A percentile compares a stretch with the other conserved stretches of the same genome.
Conservation (phyloP, 2,329 filamentous ascomycete genomes). For the Diaporthe citrichinensis region DNA sequence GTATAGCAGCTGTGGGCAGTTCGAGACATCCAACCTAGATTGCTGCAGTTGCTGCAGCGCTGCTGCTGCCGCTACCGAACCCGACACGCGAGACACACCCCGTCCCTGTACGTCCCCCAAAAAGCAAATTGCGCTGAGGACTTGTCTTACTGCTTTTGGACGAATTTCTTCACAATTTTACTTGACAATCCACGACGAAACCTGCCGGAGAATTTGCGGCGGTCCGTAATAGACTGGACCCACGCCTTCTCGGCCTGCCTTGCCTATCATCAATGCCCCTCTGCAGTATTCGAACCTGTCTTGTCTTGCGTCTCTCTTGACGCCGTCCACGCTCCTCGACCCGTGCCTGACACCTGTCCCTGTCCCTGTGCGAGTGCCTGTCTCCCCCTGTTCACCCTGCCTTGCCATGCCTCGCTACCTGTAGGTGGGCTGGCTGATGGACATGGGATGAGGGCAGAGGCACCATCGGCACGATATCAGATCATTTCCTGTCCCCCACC, state of each 20-base stretch:
- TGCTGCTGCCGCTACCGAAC: slow-evolving; percentile 36
- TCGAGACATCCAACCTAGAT: slow-evolving; percentile 37
- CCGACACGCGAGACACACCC: slow-evolving; percentile 43
- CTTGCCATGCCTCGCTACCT: slow-evolving; percentile 35
- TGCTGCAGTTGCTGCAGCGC: slow-evolving; percentile 23
- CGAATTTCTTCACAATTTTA: slow-evolving; percentile 38
- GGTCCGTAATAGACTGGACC: slow-evolving; percentile 43
- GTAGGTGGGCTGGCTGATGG: slow-evolving; percentile 22
- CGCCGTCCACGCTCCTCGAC: slow-evolving; percentile 33
- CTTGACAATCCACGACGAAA: slow-evolving; percentile 42
- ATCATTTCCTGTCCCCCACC: slow-evolving; percentile 26
- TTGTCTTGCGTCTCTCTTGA: slow-evolving; percentile 38
- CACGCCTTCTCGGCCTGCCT: slow-evolving; percentile 39
- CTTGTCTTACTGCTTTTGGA: slow-evolving; percentile 42
- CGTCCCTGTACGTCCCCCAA: slow-evolving; percentile 41
- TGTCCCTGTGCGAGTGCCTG: slow-evolving; percentile 28
- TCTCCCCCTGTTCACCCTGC: slow-evolving; percentile 24
- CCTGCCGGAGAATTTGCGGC: slow-evolving; percentile 42
- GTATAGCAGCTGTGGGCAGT: slow-evolving; percentile 36
- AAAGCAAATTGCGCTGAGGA: slow-evolving; percentile 43
- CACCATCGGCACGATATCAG: slow-evolving; percentile 33
- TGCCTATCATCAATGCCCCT: slow-evolving; percentile 39
- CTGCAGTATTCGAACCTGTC: slow-evolving; percentile 34
- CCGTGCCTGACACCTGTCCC: slow-evolving; percentile 39
- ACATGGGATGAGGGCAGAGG: slow-evolving; percentile 27